Evolutionary conservation across 495 filamentous ascomycete species (phyloP), one percentile per base, ranked within the genome.

Genomic region (Zalerion maritima): DNA sequence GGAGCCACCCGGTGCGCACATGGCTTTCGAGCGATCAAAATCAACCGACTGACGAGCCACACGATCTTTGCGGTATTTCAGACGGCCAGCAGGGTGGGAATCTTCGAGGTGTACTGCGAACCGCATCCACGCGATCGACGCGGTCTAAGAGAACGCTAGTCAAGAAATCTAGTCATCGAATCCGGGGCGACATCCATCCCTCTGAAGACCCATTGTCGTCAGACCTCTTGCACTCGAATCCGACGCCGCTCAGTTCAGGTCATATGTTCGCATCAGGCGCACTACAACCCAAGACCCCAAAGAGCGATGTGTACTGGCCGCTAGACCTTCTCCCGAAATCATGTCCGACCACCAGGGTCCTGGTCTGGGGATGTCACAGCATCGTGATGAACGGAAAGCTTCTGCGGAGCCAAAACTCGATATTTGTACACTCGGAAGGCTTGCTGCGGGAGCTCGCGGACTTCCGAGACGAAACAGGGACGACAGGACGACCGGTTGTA

Each of bases 341-440:
- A 22, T 57, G 54, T 27, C 49, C 54, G 2, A 42, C 40, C 11
- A 42, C 42, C 6, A 39, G 54, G 8, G 29, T 57, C 3, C 45
- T 45, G n/a, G 47, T 46, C 1, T 57, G 51, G 51, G 54, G 54
- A 13, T 55, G 49, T 34, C 51, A 50, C 26, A 46, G 43, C 2
- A 37, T 52, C 2, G 34, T 42, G 1, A 36, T 35, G 8, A 36
- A 45, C 25, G 36, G 39, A 28, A 47, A 46, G 24, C 47, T 50
- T 3, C 33, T 49, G 2, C 42, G 35, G 2, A 32, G 37, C 1
- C 51, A 55, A 28, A 42, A 38, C 13, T 39, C 49, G 34, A 41
- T 55, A 6, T 50, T 55, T 17, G 42, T 39, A 2, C 54, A 55
- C 15, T 51, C 48, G 1, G 24, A 28, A 3, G 47, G 54, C 4